phyloP scores from a whole-genome alignment of 768 basidiomycete genomes.

The Glaciozyma martinii region DNA sequence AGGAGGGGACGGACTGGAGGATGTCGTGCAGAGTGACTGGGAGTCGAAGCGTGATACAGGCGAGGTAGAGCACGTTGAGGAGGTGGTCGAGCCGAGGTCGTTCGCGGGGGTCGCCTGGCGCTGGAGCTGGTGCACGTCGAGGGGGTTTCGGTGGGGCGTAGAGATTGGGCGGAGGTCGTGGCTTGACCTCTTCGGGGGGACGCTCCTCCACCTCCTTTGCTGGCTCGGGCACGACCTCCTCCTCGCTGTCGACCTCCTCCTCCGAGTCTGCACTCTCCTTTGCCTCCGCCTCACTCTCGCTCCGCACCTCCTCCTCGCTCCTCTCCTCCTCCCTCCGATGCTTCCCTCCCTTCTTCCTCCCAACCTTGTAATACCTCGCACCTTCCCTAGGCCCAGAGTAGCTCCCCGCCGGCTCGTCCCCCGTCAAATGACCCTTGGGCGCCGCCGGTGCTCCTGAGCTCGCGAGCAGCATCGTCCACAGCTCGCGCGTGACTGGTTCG shows the following conservation, averaged over 20 bases:
- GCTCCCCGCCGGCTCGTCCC: conserved; percentile 15
- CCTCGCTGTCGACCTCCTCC: background rate
- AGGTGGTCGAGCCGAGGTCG: conserved; percentile 17
- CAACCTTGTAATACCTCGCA: conserved; percentile 4
- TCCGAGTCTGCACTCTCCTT: background rate
- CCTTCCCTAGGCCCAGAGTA: conserved; percentile 23
- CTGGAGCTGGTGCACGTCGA: background rate
- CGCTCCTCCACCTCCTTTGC: background rate
- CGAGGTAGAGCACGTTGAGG: conserved; percentile 24
- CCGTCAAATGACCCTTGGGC: conserved; percentile 15
- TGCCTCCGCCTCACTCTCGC: background rate
- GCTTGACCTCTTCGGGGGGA: conserved; percentile 9
- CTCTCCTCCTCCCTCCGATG: background rate
- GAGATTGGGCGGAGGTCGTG: background rate
- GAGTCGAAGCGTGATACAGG: conserved; percentile 9
- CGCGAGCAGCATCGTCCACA: conserved; percentile 20
- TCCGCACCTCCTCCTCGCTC: background rate
- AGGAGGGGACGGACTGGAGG: conserved; percentile 5
- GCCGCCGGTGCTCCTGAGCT: conserved; percentile 1
- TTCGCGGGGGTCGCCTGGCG: background rate
- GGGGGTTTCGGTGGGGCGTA: background rate
- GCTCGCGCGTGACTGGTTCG: conserved; percentile 21
- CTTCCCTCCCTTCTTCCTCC: background rate
- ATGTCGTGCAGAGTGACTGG: conserved; percentile 26
- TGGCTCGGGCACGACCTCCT: background rate